Evolutionary conservation across 495 filamentous ascomycete genomes (phyloP), one percentile per base, ranked within the genome.

Genomic region (Stereocaulon alpinum): DNA sequence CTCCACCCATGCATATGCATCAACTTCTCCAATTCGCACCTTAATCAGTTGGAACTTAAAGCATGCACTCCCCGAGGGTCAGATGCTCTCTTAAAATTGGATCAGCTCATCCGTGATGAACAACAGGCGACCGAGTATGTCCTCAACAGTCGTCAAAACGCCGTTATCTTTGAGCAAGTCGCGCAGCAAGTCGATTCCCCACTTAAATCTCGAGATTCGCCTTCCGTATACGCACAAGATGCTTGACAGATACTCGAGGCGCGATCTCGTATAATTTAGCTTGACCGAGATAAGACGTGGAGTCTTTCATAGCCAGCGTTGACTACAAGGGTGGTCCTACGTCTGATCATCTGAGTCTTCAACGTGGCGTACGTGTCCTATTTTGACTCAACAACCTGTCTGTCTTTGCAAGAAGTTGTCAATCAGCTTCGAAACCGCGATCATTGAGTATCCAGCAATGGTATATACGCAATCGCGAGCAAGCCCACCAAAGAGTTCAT

Each of bases 261-360:
- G 12, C 55, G 59, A n/a, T 65, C 72, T 6, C 76, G 70, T 7
- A 53, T 80, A 6, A 67, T 67, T 0, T 61, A 67, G 56, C 63
- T 77, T 9, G 68, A 76, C 40, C 61, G 72, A 14, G 71, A 75
- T 51, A 51, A 67, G 7, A 41, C 77, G 6, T 77, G 75, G 72
- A 54, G 66, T 6, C 53, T 3, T 24, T 74, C 0, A 60, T 74
- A 1, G 56, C 67, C 9, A 76, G 73, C 63, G 71, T 64, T 0
- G 66, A 63, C n/a, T 78, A 75, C 59, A 54, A 62, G 17, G 64
- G 71, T 37, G 66, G 65, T 32, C 27, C 50, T 0, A 61, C 69
- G 1, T 68, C 70, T 10, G 64, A 70, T 24, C 59, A 56, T 44
- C 58, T 40, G 6, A 67, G 40, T 24, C 20, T 24, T 20, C 27